phyloP scores from a whole-genome alignment of 2,329 filamentous ascomycete species.

The Bipolaris sorokiniana region DNA sequence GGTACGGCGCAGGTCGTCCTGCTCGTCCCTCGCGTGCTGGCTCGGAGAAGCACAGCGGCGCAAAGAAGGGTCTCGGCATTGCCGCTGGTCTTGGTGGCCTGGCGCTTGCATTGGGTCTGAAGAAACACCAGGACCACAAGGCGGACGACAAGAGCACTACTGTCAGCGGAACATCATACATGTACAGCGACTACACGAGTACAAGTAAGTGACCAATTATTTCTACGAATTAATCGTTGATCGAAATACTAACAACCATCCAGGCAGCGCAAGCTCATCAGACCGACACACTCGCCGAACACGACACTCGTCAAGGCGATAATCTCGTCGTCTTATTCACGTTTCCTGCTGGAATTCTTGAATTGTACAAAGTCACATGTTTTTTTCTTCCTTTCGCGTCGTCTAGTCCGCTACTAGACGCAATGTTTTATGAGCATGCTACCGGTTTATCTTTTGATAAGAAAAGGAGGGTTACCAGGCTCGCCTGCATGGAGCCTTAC shows the following conservation, averaged over 20 bases:
- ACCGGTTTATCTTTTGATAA: background rate
- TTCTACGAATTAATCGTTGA: background rate
- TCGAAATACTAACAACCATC: slow-evolving; percentile 25
- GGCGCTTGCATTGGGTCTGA: slow-evolving; percentile 54
- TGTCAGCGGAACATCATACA: slow-evolving; percentile 48
- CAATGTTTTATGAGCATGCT: background rate
- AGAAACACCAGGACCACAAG: slow-evolving; percentile 49
- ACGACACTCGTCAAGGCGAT: slow-evolving; percentile 43
- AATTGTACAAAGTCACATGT: slow-evolving; percentile 1
- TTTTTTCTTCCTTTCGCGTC: background rate
- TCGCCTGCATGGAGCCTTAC: background rate
- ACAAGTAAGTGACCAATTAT: slow-evolving; percentile 50
- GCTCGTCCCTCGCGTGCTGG: slow-evolving; percentile 42
- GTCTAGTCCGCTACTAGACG: background rate
- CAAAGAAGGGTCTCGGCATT: slow-evolving; percentile 47
- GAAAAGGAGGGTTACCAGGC: background rate
- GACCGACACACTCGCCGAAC: slow-evolving; percentile 52
- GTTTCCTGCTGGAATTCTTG: background rate
- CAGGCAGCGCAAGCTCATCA: slow-evolving; percentile 54
- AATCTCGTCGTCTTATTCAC: background rate
- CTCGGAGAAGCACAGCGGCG: slow-evolving; percentile 43
- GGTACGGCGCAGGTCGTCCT: slow-evolving; percentile 53
- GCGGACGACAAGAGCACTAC: slow-evolving; percentile 54
- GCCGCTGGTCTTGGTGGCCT: slow-evolving; percentile 53
- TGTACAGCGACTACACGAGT: slow-evolving; percentile 57